These are phyloP conservation scores for Scutellaria galericulata DNA, from an alignment of 257 asterid genomes.

Conservation along the genomic window DNA sequence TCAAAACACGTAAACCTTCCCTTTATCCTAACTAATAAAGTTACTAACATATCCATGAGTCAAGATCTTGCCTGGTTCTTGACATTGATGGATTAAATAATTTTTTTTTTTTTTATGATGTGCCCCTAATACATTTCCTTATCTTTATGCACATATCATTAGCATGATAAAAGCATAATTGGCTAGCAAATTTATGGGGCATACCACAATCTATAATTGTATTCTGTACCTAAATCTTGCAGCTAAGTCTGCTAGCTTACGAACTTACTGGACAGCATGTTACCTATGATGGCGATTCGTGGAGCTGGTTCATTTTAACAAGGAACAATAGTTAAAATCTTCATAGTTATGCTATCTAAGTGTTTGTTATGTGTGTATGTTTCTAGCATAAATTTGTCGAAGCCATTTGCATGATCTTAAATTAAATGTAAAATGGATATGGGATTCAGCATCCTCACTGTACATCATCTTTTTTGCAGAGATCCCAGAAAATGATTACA, in stretches of 20 bases:
- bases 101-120: not conserved
- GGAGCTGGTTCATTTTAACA: not conserved
- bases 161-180: constrained; percentile 1
- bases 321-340: not conserved
- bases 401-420: not conserved
- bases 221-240: constrained; percentile 10
- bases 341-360: not conserved
- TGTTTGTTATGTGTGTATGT: not conserved
- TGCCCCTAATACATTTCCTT: not conserved
- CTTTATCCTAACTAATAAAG: not conserved
- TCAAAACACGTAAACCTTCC: constrained; percentile 3
- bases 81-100: constrained; percentile 20
- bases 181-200: constrained; percentile 6
- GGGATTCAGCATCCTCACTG: constrained; percentile 1
- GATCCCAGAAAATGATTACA: constrained; percentile 94
- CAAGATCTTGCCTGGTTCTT: constrained; percentile 23
- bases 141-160: constrained; percentile 10
- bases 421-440: constrained; percentile 21
- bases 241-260: not conserved
- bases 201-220: not conserved
- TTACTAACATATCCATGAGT: constrained; percentile 12
- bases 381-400: constrained; percentile 12
- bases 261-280: not conserved
- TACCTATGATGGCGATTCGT: not conserved
- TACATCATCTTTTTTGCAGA: constrained; percentile 52